Evolutionary conservation across 2,329 filamentous ascomycete genomes (phyloP).

Genomic region (Curvularia hawaiiensis): DNA sequence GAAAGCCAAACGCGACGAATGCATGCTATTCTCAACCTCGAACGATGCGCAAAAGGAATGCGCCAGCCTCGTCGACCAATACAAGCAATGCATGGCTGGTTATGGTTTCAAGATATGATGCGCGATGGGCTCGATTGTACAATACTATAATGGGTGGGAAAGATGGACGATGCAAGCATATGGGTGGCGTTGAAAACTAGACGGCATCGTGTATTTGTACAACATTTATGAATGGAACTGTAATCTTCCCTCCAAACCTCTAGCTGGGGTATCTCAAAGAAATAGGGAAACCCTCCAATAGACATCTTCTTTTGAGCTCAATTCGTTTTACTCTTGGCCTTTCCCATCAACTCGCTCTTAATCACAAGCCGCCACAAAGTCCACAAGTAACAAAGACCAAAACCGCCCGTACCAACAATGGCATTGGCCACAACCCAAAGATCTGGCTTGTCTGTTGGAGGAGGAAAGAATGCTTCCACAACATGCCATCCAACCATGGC

Average conservation of each 20-base stretch:
- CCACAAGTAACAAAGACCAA: slow-evolving; percentile 89
- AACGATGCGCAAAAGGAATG: slow-evolving; percentile 85
- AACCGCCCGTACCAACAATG: slow-evolving; percentile 81
- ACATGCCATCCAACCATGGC: slow-evolving; percentile 83
- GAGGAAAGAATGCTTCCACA: slow-evolving; percentile 68
- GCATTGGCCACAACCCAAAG: slow-evolving; percentile 94
- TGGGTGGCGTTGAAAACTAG: slow-evolving; percentile 38
- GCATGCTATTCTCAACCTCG: slow-evolving; percentile 94
- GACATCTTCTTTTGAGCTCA: slow-evolving; percentile 24
- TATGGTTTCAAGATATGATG: slow-evolving; percentile 76
- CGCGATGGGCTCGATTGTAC: slow-evolving; percentile 4
- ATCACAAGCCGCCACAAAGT: slow-evolving; percentile 72
- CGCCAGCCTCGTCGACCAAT: slow-evolving; percentile 79
- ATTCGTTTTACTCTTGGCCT: slow-evolving; percentile 48
- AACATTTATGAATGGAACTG: slow-evolving; percentile 27
- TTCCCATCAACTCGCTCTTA: slow-evolving; percentile 59
- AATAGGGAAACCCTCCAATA: slow-evolving; percentile 11
- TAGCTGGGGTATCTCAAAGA: slow-evolving; percentile 27
- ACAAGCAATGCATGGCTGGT: slow-evolving; percentile 89
- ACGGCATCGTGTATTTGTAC: slow-evolving; percentile 28
- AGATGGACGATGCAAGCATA: slow-evolving; percentile 42
- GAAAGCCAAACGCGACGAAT: slow-evolving; percentile 91
- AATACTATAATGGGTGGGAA: slow-evolving; percentile 6
- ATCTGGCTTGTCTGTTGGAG: slow-evolving; percentile 82
- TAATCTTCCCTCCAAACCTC: slow-evolving; percentile 37